Evolutionary conservation across 805 yeast genomes (phyloP), one percentile per base, ranked within the genome.

Genomic region (Candida yuanshanica): DNA sequence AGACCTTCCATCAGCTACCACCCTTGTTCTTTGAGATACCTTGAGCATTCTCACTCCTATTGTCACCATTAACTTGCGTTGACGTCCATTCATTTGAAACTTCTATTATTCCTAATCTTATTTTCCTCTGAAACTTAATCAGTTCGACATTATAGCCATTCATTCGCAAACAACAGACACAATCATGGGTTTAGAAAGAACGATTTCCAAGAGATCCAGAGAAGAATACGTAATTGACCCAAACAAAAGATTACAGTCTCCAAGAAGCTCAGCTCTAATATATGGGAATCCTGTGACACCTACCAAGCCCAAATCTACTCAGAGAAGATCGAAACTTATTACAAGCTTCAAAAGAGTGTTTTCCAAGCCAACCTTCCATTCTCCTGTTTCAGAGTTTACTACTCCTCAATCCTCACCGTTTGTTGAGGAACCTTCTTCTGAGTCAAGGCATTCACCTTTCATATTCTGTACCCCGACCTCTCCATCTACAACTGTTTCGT

Each of bases 21-120:
- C 29, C 21, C 31, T 24, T 24, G 35, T 21, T 21, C 36, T 26
- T 26, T 26, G 29, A 10, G 29, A 26, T 26, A 26, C 29, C 29
- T 26, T n/a, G 29, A 26, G 14, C n/a, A n/a, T n/a, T n/a, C n/a
- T n/a, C n/a, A 26, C 29, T n/a, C 26, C 7, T 11, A 14, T 26
- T 55, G 60, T 55, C 61, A 40, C 61, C 61, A 56, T 56, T 56
- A 39, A 50, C 16, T 56, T 56, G 60, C 44, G 61, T 49, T 53
- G 61, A 53, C 61, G 59, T 56, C 61, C 61, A 50, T 33, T 56
- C 60, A 31, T 56, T 55, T 35, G 12, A 11, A 18, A 24, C 17
- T 23, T 25, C 16, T 17, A 18, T 27, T 37, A 25, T 39, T 39
- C 34, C n/a, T n/a, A n/a, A n/a, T n/a, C n/a, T n/a, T n/a, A n/a